Evolutionary conservation across 2,329 filamentous ascomycete genomes (phyloP).

Genomic region (Fusarium nurragi): DNA sequence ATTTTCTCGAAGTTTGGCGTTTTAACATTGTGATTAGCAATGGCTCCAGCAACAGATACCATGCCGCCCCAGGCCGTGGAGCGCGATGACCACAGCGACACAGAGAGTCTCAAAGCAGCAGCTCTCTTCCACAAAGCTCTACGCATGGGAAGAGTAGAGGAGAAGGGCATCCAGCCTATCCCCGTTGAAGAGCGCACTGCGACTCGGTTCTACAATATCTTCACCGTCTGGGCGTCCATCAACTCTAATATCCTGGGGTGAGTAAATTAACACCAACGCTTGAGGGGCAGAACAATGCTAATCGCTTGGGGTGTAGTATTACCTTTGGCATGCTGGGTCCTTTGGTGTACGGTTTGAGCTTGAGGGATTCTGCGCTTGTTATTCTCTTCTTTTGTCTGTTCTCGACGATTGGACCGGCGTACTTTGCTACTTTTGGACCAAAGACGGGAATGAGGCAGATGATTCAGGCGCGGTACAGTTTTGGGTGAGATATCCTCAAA

Average conservation of each 20-base stretch:
- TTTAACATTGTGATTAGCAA: not conserved
- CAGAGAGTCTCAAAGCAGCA: conserved; percentile 41
- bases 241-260: conserved; percentile 59
- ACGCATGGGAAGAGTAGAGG: conserved; percentile 54
- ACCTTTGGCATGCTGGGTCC: conserved; percentile 72
- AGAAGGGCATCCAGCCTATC: conserved; percentile 56
- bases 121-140: conserved; percentile 48
- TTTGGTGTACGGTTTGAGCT: conserved; percentile 60
- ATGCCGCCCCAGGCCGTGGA: conserved; percentile 28
- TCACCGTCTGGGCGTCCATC: conserved; percentile 60
- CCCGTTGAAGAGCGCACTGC: conserved; percentile 54
- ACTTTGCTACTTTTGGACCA: conserved; percentile 66
- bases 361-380: conserved; percentile 66
- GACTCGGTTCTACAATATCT: conserved; percentile 55
- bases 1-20: not conserved
- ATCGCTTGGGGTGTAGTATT: conserved; percentile 53
- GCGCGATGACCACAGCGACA: conserved; percentile 43
- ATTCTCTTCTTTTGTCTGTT: conserved; percentile 72
- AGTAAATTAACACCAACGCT: conserved; percentile 19
- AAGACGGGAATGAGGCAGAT: conserved; percentile 73
- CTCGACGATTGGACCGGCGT: conserved; percentile 63
- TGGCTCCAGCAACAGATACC: conserved; percentile 21
- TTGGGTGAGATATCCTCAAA: conserved; percentile 56
- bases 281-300: not conserved
- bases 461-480: conserved; percentile 71